Conservation (phyloP, 2,329 filamentous ascomycete genomes). For the Alternaria burnsii region DNA sequence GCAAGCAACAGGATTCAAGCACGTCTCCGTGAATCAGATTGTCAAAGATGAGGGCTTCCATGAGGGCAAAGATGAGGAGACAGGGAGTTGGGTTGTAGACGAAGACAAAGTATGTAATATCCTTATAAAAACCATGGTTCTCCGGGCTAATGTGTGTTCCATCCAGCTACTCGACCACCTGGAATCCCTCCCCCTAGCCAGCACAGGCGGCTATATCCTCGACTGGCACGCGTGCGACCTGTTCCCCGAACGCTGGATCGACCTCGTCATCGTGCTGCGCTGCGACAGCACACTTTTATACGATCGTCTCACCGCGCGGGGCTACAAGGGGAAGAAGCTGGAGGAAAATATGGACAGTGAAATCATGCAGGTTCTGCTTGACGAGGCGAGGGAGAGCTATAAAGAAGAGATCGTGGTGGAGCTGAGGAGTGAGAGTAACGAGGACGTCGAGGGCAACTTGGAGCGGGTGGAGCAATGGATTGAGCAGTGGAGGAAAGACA, state of each 20-base stretch:
- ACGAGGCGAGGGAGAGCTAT: slow-evolving; percentile 89
- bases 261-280: slow-evolving; percentile 90
- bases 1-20: slow-evolving; percentile 76
- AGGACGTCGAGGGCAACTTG: slow-evolving; percentile 89
- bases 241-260: slow-evolving; percentile 92
- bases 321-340: slow-evolving; percentile 85
- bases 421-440: slow-evolving; percentile 81
- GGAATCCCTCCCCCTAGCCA: slow-evolving; percentile 73
- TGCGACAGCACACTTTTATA: slow-evolving; percentile 83
- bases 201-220: slow-evolving; percentile 83
- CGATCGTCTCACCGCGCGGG: slow-evolving; percentile 79
- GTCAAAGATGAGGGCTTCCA: slow-evolving; percentile 89
- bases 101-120: slow-evolving; percentile 82
- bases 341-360: slow-evolving; percentile 97
- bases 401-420: slow-evolving; percentile 89
- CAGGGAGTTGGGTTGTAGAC: slow-evolving; percentile 90
- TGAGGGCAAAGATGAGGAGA: slow-evolving; percentile 86
- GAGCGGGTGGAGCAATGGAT: slow-evolving; percentile 85
- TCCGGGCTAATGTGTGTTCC: not conserved
- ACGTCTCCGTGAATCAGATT: slow-evolving; percentile 88
- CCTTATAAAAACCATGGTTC: not conserved
- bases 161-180: slow-evolving; percentile 84
- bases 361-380: slow-evolving; percentile 93
- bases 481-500: slow-evolving; percentile 79
- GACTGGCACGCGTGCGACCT: slow-evolving; percentile 99